Evolutionary conservation across 331 rosid genomes (phyloP), one percentile per base, ranked within the genome.

Genomic region (Prunus yedoensis): DNA sequence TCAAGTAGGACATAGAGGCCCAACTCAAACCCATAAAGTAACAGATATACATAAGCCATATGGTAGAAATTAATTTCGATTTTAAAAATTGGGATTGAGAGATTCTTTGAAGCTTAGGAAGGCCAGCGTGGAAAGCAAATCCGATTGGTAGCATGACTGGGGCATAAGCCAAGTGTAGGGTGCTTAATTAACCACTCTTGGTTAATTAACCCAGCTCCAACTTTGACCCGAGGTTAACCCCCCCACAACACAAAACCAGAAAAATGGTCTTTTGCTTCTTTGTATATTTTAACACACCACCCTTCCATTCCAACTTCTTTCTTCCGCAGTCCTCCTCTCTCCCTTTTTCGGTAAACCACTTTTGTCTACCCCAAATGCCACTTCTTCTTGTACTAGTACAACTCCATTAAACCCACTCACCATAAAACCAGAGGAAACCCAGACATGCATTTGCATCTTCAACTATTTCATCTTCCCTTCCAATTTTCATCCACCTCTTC

Each of bases 101-200:
- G 83, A 74, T 75, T 82, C 79, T 79, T 60, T 20, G 50, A 53
- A 60, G 70, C 67, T 35, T 20, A 73, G 64, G 67, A 68, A 78
- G 62, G 80, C 79, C 81, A 87, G 83, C 81, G 4, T 73, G 57
- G 52, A 71, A 84, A 70, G 82, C 30, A 25, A 75, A 17, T 73
- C 59, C 56, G 64, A 89, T 89, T 90, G 94, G 96, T 6, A 86
- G 96, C 98, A 93, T 93, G 98, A 89, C 94, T 90, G 95, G 54
- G 81, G 75, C 77, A 43, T 51, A 59, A 70, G 96, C 81, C 98
- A 93, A 86, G 93, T 93, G 97, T 90, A 77, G 56, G 82, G 84
- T 80, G 47, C 56, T 72, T 64, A 43, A 41, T 80, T 78, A 81
- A 83, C 86, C 23, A 23, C 27, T 78, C 82, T 27, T 74, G 81